phyloP scores from a whole-genome alignment of 176 grass and related monocot genomes.

The Pharus latifolius region DNA sequence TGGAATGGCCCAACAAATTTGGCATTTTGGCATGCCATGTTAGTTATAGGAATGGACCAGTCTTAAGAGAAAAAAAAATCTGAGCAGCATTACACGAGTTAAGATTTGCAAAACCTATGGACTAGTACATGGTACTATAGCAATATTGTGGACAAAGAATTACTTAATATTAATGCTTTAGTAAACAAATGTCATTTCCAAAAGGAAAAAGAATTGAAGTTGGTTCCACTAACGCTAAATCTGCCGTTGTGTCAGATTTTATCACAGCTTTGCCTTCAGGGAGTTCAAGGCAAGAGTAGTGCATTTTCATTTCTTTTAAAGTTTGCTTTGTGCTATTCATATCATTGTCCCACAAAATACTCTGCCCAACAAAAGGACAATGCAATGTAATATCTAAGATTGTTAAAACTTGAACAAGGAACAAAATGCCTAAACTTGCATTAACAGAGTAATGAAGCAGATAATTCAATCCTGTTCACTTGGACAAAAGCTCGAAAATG shows the following conservation, averaged over 20 bases:
- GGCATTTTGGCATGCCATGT: neutral
- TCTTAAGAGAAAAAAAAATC: neutral
- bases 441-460: too few relatives aligned
- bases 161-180: neutral
- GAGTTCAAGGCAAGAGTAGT: conserved; percentile 81
- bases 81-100: neutral
- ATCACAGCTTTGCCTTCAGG: conserved; percentile 76
- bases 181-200: neutral
- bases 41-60: neutral
- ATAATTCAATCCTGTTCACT: too few relatives aligned
- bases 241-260: conserved; percentile 54
- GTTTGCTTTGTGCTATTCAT: conserved; percentile 91
- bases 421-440: neutral
- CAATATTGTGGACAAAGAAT: neutral
- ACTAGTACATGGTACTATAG: neutral
- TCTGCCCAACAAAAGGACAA: conserved; percentile 37
- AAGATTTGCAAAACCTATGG: neutral
- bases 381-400: conserved; percentile 2
- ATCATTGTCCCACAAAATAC: conserved; percentile 97
- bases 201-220: conserved; percentile 15
- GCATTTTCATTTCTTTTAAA: conserved; percentile 92
- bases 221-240: conserved; percentile 65
- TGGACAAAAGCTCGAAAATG: neutral
- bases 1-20: neutral
- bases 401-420: neutral